Percentiles rank a stretch among this genome's conserved stretches.
These are phyloP conservation scores for Chlamydomonas reinhardtii DNA, from an alignment of 163 green algal genomes.

Conservation along the genomic window DNA sequence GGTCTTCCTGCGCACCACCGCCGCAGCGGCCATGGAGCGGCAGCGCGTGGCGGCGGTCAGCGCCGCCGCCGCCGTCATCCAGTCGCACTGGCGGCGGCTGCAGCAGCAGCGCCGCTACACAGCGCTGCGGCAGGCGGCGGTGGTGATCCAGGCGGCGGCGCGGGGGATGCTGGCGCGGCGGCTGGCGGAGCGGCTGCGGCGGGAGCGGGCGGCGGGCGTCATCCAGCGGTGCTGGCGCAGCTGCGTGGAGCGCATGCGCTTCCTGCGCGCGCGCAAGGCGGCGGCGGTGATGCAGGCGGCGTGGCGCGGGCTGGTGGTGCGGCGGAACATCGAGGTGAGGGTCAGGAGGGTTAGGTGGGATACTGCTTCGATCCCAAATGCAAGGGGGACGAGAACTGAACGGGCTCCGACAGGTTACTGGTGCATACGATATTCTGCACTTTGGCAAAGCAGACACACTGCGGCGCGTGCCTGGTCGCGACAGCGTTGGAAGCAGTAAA, in stretches of 20 bases:
- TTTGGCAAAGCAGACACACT: too few relatives aligned
- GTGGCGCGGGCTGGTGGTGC: conserved; percentile 20
- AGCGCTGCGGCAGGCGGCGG: background rate
- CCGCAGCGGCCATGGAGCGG: conserved; percentile 29
- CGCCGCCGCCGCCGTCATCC: conserved; percentile 17
- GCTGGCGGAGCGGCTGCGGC: conserved; percentile 1
- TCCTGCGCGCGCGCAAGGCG: conserved; percentile 9
- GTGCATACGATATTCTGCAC: too few relatives aligned
- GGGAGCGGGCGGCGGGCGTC: conserved; percentile 2
- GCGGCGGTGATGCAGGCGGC: conserved; percentile 27
- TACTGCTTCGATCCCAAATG: too few relatives aligned
- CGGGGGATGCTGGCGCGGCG: conserved; percentile 20
- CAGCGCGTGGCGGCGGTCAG: background rate
- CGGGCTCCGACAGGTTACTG: too few relatives aligned
- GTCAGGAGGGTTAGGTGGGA: too few relatives aligned
- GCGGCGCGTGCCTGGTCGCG: too few relatives aligned
- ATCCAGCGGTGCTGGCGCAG: conserved; percentile 54
- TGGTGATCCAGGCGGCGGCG: conserved; percentile 4
- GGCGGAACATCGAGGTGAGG: conserved; percentile 22
- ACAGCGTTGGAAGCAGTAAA: too few relatives aligned
- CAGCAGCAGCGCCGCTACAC: conserved; percentile 23
- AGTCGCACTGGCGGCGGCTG: conserved; percentile 26
- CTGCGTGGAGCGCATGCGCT: background rate
- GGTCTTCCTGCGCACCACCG: conserved; percentile 34
- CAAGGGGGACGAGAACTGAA: too few relatives aligned